Base-by-base conservation (phyloP, 805 yeast species). In the Dipodascopsis uninucleata region DNA sequence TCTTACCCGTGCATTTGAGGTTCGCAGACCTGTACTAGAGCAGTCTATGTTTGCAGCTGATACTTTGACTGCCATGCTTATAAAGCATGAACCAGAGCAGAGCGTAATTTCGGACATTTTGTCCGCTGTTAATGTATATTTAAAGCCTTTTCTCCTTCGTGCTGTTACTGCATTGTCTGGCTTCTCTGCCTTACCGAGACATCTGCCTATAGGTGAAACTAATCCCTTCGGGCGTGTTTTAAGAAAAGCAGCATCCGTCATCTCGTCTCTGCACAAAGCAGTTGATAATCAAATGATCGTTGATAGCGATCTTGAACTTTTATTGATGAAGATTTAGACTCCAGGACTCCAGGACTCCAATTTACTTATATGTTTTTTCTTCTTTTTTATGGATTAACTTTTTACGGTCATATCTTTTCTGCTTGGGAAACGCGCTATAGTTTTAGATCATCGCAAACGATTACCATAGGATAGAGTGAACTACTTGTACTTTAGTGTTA, bases 31-130 rank as follows among this genome's bases (percentile, higher is more conserved):
- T 28, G 56, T 67, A 18, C 53, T 69, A 12, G 62, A 65, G 49
- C 73, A 69, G 52, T 60, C 65, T 23, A 52, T 67, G 18, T 52
- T 69, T 36, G 68, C 69, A 1, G 69, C 69, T 5, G 71, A 67
- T 42, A 42, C 21, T 34, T 20, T 36, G 16, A 17, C 34, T 20
- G 41, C 28, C 14, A 20, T 16, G 8, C 20, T 33, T 21, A 20
- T 25, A 6, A 36, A 31, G 14, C 36, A 32, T 16, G 35, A 21
- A 12, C 29, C 28, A 18, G 23, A 29, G 47, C 21, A 8, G n/a
- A n/a, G 12, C 12, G 31, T 34, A 17, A 25, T 47, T 10, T 28
- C 21, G n/a, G 34, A 32, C 17, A 31, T 38, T 4, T 5, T 47
- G 31, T 12, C 14, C 9, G 48, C 44, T 16, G 16, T 47, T 18